Base-by-base conservation (phyloP, 2,329 filamentous ascomycete species). In the Microdochium bolleyi region DNA sequence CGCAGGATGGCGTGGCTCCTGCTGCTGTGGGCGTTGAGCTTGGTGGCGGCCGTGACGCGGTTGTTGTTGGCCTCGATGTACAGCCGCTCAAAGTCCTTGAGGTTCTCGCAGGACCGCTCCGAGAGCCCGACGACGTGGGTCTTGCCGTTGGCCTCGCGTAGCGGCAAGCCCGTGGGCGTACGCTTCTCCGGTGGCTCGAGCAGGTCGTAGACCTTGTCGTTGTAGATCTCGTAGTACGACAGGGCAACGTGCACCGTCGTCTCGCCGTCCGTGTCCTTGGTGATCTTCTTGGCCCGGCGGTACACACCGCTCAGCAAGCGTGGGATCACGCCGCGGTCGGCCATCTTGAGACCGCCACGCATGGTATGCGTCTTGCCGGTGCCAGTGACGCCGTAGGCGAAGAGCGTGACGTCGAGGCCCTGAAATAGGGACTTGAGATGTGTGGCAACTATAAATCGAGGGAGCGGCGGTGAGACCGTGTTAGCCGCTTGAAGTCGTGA, bases 361-460 rank as follows among this genome's bases (percentile, higher is more conserved):
- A 96, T 96, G 2, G 92, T 96, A 70, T 96, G 89, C 55, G 92
- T 96, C 73, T 96, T 96, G 53, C 92, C 92, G 0, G 91, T 95
- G 49, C 92, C 92, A 0, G 92, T 96, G 55, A 92, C 89, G 55
- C 92, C 92, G 67, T 96, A 96, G 25, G 92, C 91, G 65, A 96
- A 96, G 53, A 96, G 82, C 11, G 90, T 95, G 44, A 92, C 82
- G 70, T 95, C 89, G 65, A 90, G 84, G 54, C 89, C 94, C 70
- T 86, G 85, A 72, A 97, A 96, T 10, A 97, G 82, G 52, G 94
- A 88, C 68, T 96, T 96, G 57, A 96, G 77, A 50, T 92, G 91
- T 1, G 92, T 90, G 41, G 89, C 80, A 60, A 97, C 92, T 96
- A 30, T 30, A 67, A 57, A 3, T 19, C 37, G 57, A 51, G 16